phyloP scores from a whole-genome alignment of 2,329 filamentous ascomycete genomes.

The Lecanicillium sp. region DNA sequence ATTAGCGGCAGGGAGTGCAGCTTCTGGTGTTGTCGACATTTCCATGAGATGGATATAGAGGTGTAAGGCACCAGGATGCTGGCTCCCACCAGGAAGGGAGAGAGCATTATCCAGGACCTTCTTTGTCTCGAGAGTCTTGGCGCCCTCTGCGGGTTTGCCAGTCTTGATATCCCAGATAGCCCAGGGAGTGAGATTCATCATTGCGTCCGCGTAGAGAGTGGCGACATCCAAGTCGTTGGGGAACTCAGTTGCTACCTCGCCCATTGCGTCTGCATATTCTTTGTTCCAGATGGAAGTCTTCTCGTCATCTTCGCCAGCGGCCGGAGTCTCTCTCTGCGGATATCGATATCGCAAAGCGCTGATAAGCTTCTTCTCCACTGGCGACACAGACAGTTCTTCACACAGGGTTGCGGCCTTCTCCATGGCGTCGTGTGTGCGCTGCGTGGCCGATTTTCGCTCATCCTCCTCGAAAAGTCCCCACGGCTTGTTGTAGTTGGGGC shows the following conservation, averaged over 20 bases:
- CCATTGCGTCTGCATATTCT: slow-evolving; percentile 35
- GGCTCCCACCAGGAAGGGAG: slow-evolving; percentile 27
- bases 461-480: slow-evolving; percentile 64
- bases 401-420: slow-evolving; percentile 22
- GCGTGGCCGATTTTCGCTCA: slow-evolving; percentile 49
- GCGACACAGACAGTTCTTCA: slow-evolving; percentile 10
- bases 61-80: slow-evolving; percentile 66
- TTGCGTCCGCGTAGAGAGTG: slow-evolving; percentile 34
- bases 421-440: slow-evolving; percentile 26
- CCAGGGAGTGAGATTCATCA: slow-evolving; percentile 46
- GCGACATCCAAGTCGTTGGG: slow-evolving; percentile 35
- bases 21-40: slow-evolving; percentile 59
- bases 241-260: slow-evolving; percentile 27
- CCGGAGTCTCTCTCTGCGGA: slow-evolving; percentile 31
- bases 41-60: slow-evolving; percentile 72
- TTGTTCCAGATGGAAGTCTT: slow-evolving; percentile 40
- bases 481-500: slow-evolving; percentile 72
- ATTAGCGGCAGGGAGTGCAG: slow-evolving; percentile 51
- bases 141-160: slow-evolving; percentile 26
- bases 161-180: slow-evolving; percentile 36
- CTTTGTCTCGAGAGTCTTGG: slow-evolving; percentile 29
- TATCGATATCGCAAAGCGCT: slow-evolving; percentile 57
- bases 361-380: slow-evolving; percentile 54
- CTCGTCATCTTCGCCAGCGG: slow-evolving; percentile 35
- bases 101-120: slow-evolving; percentile 42